These are phyloP conservation scores for Neurospora crassa DNA, from an alignment of 2,329 filamentous ascomycete species.

Conservation along the genomic window DNA sequence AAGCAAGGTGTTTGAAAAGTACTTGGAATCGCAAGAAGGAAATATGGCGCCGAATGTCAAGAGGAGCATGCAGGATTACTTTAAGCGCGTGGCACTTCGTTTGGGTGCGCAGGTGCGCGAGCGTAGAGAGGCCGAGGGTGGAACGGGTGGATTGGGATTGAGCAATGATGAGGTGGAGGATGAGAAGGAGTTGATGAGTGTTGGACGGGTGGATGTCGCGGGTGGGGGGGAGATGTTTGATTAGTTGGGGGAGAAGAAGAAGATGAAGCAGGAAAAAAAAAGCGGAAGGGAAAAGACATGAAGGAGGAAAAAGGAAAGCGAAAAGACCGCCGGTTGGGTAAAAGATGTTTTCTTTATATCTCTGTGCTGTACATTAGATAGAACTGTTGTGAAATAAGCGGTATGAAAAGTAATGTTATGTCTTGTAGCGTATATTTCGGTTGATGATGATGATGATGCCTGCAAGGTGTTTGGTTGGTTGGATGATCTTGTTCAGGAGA, in stretches of 20 bases:
- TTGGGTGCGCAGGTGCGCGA: conserved; percentile 82
- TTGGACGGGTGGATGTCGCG: conserved; percentile 75
- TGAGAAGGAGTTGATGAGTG: conserved; percentile 90
- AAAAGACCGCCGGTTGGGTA: not conserved
- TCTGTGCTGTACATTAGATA: not conserved
- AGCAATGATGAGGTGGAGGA: conserved; percentile 90
- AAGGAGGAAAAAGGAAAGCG: not conserved
- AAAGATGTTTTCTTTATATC: not conserved
- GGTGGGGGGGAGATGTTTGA: conserved; percentile 44
- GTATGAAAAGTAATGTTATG: not conserved
- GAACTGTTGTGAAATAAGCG: not conserved
- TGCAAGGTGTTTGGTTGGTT: not conserved
- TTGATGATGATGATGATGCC: not conserved
- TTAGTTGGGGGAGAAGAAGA: conserved; percentile 21
- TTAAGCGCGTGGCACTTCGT: conserved; percentile 81
- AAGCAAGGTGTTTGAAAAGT: conserved; percentile 79
- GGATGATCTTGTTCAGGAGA: not conserved
- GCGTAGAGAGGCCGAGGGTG: conserved; percentile 83
- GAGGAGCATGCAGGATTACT: conserved; percentile 92
- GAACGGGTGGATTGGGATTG: conserved; percentile 73
- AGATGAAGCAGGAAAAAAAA: no score
- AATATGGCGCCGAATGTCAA: conserved; percentile 60
- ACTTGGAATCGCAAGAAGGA: conserved; percentile 54
- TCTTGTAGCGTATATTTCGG: not conserved
- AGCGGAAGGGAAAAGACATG: not conserved